These are phyloP conservation scores for Dactylellina parvicollis DNA, from an alignment of 2,329 filamentous ascomycete species.

Conservation along the genomic window DNA sequence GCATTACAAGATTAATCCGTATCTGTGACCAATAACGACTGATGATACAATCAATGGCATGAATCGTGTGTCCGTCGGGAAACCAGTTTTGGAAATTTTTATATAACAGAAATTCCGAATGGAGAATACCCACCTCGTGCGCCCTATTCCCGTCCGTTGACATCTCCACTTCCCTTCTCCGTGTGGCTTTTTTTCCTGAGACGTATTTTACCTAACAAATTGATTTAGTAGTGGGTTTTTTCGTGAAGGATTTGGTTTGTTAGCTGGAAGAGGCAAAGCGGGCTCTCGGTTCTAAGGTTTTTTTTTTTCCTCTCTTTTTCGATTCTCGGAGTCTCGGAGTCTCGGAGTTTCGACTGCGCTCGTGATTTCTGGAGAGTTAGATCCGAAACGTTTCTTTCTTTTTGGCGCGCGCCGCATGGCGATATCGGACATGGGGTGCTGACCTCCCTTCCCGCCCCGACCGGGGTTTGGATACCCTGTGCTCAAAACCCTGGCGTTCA, in stretches of 20 bases:
- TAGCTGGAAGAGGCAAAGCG: conserved; percentile 15
- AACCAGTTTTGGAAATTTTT: not conserved
- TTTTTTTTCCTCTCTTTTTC: too few species aligned
- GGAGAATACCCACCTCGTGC: conserved; percentile 21
- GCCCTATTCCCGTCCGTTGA: conserved; percentile 5
- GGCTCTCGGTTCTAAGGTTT: too few species aligned
- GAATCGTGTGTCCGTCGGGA: not conserved
- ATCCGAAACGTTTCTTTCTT: not conserved
- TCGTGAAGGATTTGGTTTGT: conserved; percentile 23
- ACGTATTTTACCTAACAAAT: conserved; percentile 32
- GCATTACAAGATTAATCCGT: too few species aligned
- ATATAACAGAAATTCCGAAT: conserved; percentile 39
- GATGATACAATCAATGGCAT: not conserved
- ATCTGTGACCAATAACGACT: too few species aligned
- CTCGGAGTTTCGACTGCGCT: not conserved
- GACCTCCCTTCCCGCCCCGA: conserved; percentile 12
- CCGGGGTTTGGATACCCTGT: conserved; percentile 29
- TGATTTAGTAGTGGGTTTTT: conserved; percentile 15
- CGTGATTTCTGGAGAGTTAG: conserved; percentile 4
- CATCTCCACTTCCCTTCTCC: conserved; percentile 20
- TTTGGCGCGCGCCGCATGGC: conserved; percentile 3
- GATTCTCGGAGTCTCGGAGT: too few species aligned
- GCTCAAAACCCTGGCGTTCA: conserved; percentile 20
- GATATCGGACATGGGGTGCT: conserved; percentile 41
- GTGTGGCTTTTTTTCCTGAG: conserved; percentile 26